These are phyloP conservation scores for Suillus spraguei DNA, from an alignment of 768 basidiomycete genomes.

Conservation along the genomic window DNA sequence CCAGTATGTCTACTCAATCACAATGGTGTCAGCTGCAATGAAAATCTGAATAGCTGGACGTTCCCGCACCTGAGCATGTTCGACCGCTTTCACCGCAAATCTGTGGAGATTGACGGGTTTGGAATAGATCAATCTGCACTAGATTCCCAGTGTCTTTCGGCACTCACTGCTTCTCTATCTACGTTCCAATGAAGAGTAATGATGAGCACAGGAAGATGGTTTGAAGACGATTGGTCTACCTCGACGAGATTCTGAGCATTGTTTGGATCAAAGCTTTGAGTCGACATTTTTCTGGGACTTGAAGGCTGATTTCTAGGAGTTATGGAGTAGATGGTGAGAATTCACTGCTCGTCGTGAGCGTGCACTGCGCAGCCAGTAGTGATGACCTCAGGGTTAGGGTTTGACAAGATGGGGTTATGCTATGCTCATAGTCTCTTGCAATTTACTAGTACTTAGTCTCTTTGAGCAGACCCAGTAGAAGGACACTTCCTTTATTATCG, in stretches of 20 bases:
- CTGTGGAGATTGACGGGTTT: conserved; percentile 15
- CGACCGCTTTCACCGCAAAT: conserved; percentile 82
- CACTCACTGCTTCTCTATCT: conserved; percentile 96
- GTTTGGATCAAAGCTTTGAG: conserved; percentile 76
- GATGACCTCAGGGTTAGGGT: conserved; percentile 23
- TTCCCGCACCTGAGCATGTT: conserved; percentile 86
- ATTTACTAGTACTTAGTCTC: not conserved
- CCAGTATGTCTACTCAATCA: conserved; percentile 80
- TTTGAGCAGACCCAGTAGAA: not conserved
- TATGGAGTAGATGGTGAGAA: not conserved
- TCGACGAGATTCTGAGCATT: conserved; percentile 91
- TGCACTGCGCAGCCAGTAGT: too few species aligned
- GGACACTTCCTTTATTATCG: not conserved
- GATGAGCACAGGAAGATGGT: not conserved
- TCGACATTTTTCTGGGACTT: conserved; percentile 40
- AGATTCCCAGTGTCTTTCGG: conserved; percentile 1
- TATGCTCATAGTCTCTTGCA: not conserved
- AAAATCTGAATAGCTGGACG: conserved; percentile 6
- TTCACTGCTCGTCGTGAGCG: conserved; percentile 9
- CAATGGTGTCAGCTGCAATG: conserved; percentile 10
- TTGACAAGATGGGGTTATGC: not conserved
- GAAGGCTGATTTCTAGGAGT: not conserved
- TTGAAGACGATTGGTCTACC: conserved; percentile 44
- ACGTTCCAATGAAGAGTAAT: conserved; percentile 14
- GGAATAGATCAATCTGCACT: conserved; percentile 16